Conservation (phyloP, 805 yeast genomes). For the Nakazawaea wyomingensis region DNA sequence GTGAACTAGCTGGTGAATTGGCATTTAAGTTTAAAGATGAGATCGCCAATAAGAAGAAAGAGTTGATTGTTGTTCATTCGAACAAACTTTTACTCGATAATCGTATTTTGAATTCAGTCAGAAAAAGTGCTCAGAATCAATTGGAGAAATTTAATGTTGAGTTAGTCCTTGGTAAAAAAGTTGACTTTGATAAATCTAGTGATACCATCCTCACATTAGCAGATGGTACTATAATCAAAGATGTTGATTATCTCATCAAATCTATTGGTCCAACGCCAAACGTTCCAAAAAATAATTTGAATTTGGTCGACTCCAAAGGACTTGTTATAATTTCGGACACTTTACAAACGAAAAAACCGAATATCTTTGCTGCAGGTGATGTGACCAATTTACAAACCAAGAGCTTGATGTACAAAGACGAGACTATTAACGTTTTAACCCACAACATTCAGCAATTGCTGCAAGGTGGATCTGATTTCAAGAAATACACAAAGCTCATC, state of each 20-base stretch:
- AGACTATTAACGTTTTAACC: constrained; percentile 15
- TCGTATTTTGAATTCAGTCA: constrained; percentile 2
- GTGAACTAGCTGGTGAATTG: constrained; percentile 29
- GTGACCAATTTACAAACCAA: constrained; percentile 21
- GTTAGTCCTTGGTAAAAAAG: constrained; percentile 14
- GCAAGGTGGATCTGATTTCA: neutral
- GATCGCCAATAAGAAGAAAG: constrained; percentile 16
- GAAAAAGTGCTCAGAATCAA: constrained; percentile 4
- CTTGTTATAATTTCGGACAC: constrained; percentile 12
- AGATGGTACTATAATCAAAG: constrained; percentile 6
- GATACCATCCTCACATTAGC: constrained; percentile 2
- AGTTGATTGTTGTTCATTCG: constrained; percentile 21
- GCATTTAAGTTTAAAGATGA: constrained; percentile 17
- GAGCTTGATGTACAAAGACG: constrained; percentile 15
- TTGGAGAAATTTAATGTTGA: constrained; percentile 15
- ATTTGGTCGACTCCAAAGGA: constrained; percentile 15
- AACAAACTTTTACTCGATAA: constrained; percentile 12
- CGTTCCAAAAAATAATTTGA: constrained; percentile 18
- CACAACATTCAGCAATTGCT: constrained; percentile 16
- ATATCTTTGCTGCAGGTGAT: constrained; percentile 31
- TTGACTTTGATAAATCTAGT: constrained; percentile 6
- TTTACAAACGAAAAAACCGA: constrained; percentile 9
- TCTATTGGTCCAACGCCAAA: constrained; percentile 19
- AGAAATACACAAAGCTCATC: constrained; percentile 3
- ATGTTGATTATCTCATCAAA: constrained; percentile 18